A percentile compares a stretch with the other conserved stretches of the same genome.
phyloP scores from a whole-genome alignment of 768 basidiomycete species.

The Mycena capillaripes region DNA sequence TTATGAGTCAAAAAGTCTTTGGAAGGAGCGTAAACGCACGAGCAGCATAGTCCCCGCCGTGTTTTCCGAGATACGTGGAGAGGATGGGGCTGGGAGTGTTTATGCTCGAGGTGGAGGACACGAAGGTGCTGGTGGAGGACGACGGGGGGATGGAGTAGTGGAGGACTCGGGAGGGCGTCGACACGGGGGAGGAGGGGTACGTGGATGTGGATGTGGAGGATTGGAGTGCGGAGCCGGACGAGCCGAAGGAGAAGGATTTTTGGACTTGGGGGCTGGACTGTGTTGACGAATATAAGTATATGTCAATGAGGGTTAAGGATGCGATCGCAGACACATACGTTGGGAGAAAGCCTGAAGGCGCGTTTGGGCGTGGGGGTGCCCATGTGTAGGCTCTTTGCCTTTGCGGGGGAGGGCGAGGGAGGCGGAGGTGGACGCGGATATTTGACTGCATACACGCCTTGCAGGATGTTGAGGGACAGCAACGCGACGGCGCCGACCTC shows the following conservation, averaged over 20 bases:
- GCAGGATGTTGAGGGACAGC: slow-evolving; percentile 56
- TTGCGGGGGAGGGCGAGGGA: slow-evolving; percentile 49
- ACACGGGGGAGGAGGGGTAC: slow-evolving; percentile 57
- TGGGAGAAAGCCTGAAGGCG: slow-evolving; percentile 57
- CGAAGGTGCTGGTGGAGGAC: slow-evolving; percentile 49
- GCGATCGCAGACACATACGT: slow-evolving; percentile 41
- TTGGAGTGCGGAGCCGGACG: slow-evolving; percentile 48
- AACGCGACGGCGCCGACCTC: slow-evolving; percentile 51
- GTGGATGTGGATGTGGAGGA: slow-evolving; percentile 39
- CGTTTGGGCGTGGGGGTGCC: slow-evolving; percentile 50
- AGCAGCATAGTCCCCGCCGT: slow-evolving; percentile 50
- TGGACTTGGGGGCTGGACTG: slow-evolving; percentile 59
- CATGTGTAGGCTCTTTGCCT: slow-evolving; percentile 43
- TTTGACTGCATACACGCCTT: slow-evolving; percentile 56
- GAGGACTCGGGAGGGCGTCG: slow-evolving; percentile 55
- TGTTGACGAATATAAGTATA: too few relatives aligned
- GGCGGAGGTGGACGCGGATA: slow-evolving; percentile 58
- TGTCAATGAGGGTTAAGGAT: neutral
- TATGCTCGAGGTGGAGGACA: slow-evolving; percentile 51
- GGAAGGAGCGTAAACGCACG: slow-evolving; percentile 45
- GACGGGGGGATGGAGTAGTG: slow-evolving; percentile 51
- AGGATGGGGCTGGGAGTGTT: slow-evolving; percentile 59
- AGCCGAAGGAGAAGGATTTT: slow-evolving; percentile 58
- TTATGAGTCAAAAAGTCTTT: neutral
- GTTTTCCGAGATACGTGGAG: slow-evolving; percentile 59